Evolutionary conservation across 2,329 filamentous ascomycete genomes (phyloP), one percentile per base, ranked within the genome.

Genomic region (Fusarium cicatricum): DNA sequence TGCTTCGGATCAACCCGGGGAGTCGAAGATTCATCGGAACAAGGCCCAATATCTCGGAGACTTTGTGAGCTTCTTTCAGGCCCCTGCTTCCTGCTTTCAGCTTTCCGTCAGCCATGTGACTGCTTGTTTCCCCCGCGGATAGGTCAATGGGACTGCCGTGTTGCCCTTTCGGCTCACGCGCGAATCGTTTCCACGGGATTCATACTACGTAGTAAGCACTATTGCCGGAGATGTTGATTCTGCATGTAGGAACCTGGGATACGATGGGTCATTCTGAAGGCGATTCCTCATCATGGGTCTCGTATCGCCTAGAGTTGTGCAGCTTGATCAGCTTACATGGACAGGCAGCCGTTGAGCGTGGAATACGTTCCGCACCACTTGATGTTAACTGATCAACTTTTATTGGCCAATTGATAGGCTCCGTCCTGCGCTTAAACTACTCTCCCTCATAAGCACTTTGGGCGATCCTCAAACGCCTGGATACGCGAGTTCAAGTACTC

Each of bases 1-100:
- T 51, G 28, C 41, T 53, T 64, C 66, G 66, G 64, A 58, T 50
- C 47, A 65, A 63, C 43, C 62, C 66, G 61, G 62, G 62, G 57
- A 12, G 38, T 49, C 48, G 47, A 64, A 51, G 46, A 68, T 55
- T 41, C 23, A 31, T 54, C 66, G 66, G 66, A 59, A 63, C 62
- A 39, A 45, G 17, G 29, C 37, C 19, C 34, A 44, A 21, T 21
- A 44, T 28, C 37, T 47, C 32, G 41, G 43, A 19, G 19, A 17
- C 12, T 15, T 44, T 5, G 16, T 40, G 36, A 48, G 37, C 19
- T 23, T 44, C 41, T 32, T 43, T 28, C 33, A 38, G 33, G 34
- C 33, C 42, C 52, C 32, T 28, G 14, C 2, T 10, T 33, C 21
- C 34, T n/a, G 31, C 10, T 34, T 26, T 28, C 45, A 34, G 29